A percentile compares a stretch with the other conserved stretches of the same genome.
Evolutionary conservation across 208 protist species (phyloP).

Genomic region (Trypanosomatidae sp.): DNA sequence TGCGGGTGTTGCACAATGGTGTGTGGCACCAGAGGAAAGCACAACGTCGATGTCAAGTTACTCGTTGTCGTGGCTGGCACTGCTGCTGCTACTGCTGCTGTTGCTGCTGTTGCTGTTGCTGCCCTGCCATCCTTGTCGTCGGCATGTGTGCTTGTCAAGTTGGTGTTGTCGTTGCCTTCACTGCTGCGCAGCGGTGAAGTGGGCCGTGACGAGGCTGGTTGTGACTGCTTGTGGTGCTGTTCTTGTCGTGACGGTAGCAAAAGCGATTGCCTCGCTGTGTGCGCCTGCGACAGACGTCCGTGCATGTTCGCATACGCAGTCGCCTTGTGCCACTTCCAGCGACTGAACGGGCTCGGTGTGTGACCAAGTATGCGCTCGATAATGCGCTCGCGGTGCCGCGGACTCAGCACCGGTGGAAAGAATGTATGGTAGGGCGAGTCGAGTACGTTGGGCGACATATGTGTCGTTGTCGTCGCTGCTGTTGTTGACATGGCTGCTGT

Average conservation of each 20-base stretch:
- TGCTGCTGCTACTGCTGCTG: too few species aligned
- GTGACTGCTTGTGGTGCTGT: not conserved
- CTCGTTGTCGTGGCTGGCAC: too few species aligned
- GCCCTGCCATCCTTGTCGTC: too few species aligned
- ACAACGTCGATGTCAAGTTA: too few species aligned
- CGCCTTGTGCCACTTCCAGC: constrained; percentile 23
- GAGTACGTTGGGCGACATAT: constrained; percentile 9
- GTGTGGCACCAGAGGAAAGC: too few species aligned
- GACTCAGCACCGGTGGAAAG: constrained; percentile 19
- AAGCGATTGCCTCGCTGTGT: not conserved
- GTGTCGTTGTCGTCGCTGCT: not conserved
- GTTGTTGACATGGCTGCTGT: too few species aligned
- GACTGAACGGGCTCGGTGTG: constrained; percentile 11
- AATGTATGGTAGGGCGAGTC: constrained; percentile 38
- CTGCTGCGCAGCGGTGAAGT: not conserved
- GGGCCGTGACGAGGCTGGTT: not conserved
- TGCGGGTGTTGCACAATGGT: too few species aligned
- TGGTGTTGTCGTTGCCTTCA: too few species aligned
- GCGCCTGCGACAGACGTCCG: not conserved
- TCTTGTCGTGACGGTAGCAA: not conserved
- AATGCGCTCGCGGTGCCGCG: constrained; percentile 8
- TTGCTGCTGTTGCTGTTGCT: too few species aligned
- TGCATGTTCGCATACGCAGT: constrained; percentile 13
- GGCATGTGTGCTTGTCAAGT: too few species aligned
- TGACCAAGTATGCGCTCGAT: constrained; percentile 17